Base-by-base conservation (phyloP, 352 stramenopile genomes). In the Elongisporangium undulatum region DNA sequence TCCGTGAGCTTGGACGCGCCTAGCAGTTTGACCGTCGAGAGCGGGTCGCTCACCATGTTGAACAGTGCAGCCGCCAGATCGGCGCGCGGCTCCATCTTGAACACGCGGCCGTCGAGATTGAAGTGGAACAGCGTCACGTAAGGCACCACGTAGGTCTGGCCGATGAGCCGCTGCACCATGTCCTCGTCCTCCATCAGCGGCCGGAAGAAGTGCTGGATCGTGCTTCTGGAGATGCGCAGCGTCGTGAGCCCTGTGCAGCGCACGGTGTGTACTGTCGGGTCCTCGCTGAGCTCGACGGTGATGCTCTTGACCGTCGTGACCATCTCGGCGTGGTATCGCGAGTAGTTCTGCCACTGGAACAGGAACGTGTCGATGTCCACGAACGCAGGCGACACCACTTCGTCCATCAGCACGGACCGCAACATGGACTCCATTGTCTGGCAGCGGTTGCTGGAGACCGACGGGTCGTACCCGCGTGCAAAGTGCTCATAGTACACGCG, bases 131-230 rank as follows among this genome's bases (percentile, higher is more conserved):
- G 61, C 19, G 75, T 76, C 4, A 68, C 71, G 53, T 84, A 87
- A 4, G 77, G 68, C 52, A 87, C 84, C 48, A 64, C 64, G 59
- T 87, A 87, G 39, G 76, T 68, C 52, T 85, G 70, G 16, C 80
- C 80, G 19, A 90, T 69, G 39, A 90, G 72, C 19, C 66, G 67
- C 64, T 88, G 77, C n/a, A 88, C 80, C 62, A 90, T 72, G 4
- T 66, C 24, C 53, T 88, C 80, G 55, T 90, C 75, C 7, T 66
- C 65, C 8, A 85, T 55, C 15, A 90, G 48, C 1, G 76, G 77
- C 50, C 80, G 68, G 51, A 88, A 90, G 49, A 90, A 85, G 38
- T 88, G 70, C 54, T 68, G 66, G 68, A 90, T 82, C 17, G 80
- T 90, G 54, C 82, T 72, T 22, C 77, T 64, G 4, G 71, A 84